Evolutionary conservation across 2,329 filamentous ascomycete species (phyloP), one percentile per base, ranked within the genome.

Genomic region (Fusarium albidum): DNA sequence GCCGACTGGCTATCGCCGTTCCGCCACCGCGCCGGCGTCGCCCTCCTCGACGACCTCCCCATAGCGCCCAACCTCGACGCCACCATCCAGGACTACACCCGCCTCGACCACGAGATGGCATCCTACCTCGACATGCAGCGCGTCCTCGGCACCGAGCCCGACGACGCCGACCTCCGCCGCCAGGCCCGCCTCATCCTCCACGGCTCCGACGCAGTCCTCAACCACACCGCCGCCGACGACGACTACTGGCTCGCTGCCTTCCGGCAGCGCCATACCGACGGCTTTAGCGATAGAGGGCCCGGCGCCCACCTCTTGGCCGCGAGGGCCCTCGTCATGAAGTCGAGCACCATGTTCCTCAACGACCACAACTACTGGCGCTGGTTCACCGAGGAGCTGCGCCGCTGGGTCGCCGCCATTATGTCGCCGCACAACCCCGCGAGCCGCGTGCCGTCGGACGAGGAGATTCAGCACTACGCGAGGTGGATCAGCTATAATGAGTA

Each of bases 401-500:
- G 65, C 6, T 68, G 65, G 65, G 63, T 68, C 2, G 50, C 54
- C 1, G 63, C 55, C 2, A 68, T 67, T 10, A 65, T 68, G 53
- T 68, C 65, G 0, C 57, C 65, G 0, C 59, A 68, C 9, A 68
- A 68, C 3, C 65, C 65, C 0, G 57, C 60, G 0, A 58, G 54
- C 15, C 52, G 66, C 3, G 43, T 68, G 0, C 65, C 65, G 1
- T 56, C 61, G 0, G 65, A 68, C 7, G 55, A 64, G 18, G 65
- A 68, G 34, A 66, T 68, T 8, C 65, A 68, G 2, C 65, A 68
- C 26, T 66, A 68, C n/a, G 65, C 65, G 0, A 53, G 65, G 6
- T 68, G 65, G 61, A 57, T 68, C 3, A 59, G 57, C n/a, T 68
- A 63, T 13, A 64, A 68, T 3, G 63, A 66, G 65, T 68, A 55